Evolutionary conservation across 306 rosid genomes (phyloP).

Genomic region (Ormosia semicastrata): DNA sequence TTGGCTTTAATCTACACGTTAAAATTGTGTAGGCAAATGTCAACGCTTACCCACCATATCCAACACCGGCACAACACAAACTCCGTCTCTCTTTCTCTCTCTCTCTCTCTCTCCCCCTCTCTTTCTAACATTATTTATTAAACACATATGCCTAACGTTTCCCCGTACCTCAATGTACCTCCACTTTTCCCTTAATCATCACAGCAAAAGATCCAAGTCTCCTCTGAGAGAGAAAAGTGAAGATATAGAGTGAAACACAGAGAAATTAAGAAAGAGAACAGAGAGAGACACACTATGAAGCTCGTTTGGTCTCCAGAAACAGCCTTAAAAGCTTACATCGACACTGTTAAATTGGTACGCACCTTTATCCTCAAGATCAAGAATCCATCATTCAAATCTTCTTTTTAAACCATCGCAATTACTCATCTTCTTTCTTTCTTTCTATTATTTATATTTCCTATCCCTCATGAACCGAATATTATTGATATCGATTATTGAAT

Average conservation of each 20-base stretch:
- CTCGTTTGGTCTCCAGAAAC: slow-evolving; percentile 92
- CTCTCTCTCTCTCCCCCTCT: not conserved
- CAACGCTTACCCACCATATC: not conserved
- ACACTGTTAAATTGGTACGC: slow-evolving; percentile 78
- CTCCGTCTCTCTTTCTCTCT: not conserved
- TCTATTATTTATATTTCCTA: no score
- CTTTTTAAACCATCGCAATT: no score
- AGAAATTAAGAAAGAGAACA: not conserved
- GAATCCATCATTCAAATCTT: no score
- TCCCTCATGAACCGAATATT: not conserved
- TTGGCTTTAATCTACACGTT: not conserved
- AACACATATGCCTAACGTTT: not conserved
- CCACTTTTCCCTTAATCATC: not conserved
- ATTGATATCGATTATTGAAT: no score
- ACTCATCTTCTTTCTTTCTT: no score
- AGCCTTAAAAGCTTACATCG: slow-evolving; percentile 74
- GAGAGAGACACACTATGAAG: slow-evolving; percentile 54
- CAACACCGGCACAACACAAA: no score
- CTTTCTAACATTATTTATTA: no score
- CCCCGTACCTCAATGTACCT: not conserved
- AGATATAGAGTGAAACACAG: not conserved
- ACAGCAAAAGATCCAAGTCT: no score
- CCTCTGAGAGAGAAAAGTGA: no score
- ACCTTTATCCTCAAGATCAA: not conserved
- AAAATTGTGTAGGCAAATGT: not conserved